Evolutionary conservation across 177 flowering plant species (phyloP).

Genomic region (Vitis hybrid): DNA sequence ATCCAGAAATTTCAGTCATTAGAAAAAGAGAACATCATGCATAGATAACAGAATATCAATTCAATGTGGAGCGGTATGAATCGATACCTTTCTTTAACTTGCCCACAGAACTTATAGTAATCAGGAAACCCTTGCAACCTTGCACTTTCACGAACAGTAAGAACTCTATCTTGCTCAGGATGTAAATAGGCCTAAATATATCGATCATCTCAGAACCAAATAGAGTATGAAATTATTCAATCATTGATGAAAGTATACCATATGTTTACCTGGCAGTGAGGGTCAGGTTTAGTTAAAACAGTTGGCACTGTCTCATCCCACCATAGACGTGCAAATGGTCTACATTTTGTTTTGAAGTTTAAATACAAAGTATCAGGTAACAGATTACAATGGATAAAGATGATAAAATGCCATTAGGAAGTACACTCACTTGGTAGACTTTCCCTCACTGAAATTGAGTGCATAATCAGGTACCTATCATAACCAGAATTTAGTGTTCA

Average conservation of each 20-base stretch:
- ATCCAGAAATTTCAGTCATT: no score
- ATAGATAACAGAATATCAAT: background rate
- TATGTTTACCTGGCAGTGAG: constrained; percentile 76
- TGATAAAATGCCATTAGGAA: background rate
- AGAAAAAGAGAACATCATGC: no score
- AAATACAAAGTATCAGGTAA: background rate
- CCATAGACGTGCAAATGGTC: constrained; percentile 85
- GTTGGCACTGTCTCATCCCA: constrained; percentile 94
- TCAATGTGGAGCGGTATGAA: background rate
- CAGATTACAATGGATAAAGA: background rate
- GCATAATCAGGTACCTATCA: constrained; percentile 75
- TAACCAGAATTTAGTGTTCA: no score
- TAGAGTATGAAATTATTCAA: background rate
- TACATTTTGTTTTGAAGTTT: constrained; percentile 15
- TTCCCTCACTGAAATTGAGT: constrained; percentile 54
- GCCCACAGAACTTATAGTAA: constrained; percentile 64
- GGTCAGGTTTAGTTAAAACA: constrained; percentile 85
- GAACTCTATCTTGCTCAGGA: constrained; percentile 76
- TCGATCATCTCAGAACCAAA: background rate
- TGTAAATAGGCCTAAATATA: constrained; percentile 48
- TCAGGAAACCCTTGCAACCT: constrained; percentile 89
- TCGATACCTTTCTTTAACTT: constrained; percentile 62
- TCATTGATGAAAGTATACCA: background rate
- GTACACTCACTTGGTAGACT: constrained; percentile 57
- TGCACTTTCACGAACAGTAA: constrained; percentile 80